Percentiles rank a stretch among this genome's conserved stretches.
These are phyloP conservation scores for Penicillium flavigenum DNA, from an alignment of 495 filamentous ascomycete species.

Conservation along the genomic window DNA sequence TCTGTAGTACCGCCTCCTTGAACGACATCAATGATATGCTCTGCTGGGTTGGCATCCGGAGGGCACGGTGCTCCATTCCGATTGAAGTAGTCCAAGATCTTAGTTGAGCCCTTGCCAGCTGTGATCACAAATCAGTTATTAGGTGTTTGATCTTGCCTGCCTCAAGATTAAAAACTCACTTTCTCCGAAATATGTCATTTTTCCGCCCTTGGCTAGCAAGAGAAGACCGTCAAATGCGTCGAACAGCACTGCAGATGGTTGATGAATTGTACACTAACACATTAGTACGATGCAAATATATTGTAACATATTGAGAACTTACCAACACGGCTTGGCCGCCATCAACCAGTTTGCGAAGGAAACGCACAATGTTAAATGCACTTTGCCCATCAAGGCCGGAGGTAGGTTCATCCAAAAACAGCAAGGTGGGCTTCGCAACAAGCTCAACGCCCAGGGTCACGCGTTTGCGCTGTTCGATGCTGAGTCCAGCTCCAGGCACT, in stretches of 20 bases:
- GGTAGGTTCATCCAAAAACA: constrained; percentile 67
- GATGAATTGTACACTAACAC: constrained; percentile 77
- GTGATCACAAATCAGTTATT: constrained; percentile 23
- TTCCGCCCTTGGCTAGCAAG: constrained; percentile 52
- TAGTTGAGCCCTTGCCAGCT: constrained; percentile 62
- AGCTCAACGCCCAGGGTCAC: constrained; percentile 83
- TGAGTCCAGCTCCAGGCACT: constrained; percentile 68
- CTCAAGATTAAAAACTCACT: constrained; percentile 33
- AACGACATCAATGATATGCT: constrained; percentile 56
- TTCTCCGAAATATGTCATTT: constrained; percentile 58
- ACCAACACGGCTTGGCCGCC: constrained; percentile 80
- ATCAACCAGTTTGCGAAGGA: constrained; percentile 77
- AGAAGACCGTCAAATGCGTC: constrained; percentile 52
- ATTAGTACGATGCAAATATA: constrained; percentile 11
- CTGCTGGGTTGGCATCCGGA: constrained; percentile 55
- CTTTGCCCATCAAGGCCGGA: constrained; percentile 64
- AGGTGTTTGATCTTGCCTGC: constrained; percentile 1
- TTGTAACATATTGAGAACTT: neutral
- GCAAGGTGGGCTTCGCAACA: constrained; percentile 61
- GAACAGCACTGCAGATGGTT: constrained; percentile 72
- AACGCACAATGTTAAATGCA: constrained; percentile 66
- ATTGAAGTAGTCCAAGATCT: constrained; percentile 56
- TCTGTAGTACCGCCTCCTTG: constrained; percentile 31
- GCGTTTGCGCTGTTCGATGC: constrained; percentile 84
- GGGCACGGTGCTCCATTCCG: constrained; percentile 52